Evolutionary conservation across 2,329 filamentous ascomycete species (phyloP), one percentile per base, ranked within the genome.

Genomic region (Colletotrichum orbiculare): DNA sequence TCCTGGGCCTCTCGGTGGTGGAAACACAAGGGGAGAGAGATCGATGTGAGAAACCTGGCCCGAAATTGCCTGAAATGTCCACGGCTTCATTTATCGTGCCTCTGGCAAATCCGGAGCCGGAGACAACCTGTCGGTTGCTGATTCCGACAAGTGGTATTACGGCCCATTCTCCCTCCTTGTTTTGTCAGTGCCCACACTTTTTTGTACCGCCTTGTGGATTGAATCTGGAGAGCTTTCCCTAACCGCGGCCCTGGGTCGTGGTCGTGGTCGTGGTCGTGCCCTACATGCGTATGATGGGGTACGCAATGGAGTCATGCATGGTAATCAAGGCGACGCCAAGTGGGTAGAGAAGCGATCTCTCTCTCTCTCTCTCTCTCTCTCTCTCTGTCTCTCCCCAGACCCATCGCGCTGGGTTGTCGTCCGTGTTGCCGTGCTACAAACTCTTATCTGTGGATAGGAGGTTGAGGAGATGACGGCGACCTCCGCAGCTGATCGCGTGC

Each of bases 361-460:
- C 46, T 11, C 4, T 52, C 52, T 49, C 52, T 56, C 58, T 62
- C 46, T 11, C 4, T 52, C 52, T 56, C 58, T 62, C 15, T 17
- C 15, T 17, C 15, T 15, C 15, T 15, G 15, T 15, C 15, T 15
- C 46, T 11, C 4, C 46, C 13, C 41, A 37, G 46, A 52, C 57
- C 34, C 50, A 38, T 46, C 34, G 13, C 25, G 41, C 42, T 17
- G 25, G 42, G 15, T 41, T 46, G 17, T 54, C 54, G 38, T 25
- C 25, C 33, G 12, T 17, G 15, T 38, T 50, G 8, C 43, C 43
- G 37, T 15, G 38, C 13, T 12, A 45, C 41, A 38, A 12, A 8
- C 10, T 15, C 41, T 57, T 57, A 56, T 62, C 58, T 63, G 63
- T 66, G 58, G 63, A 48, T 52, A 35, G 47, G 60, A 43, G 53